A percentile compares a stretch with the other conserved stretches of the same genome.
These are phyloP conservation scores for Jaminaea rosea DNA, from an alignment of 1,284 basidiomycete species.

Conservation along the genomic window DNA sequence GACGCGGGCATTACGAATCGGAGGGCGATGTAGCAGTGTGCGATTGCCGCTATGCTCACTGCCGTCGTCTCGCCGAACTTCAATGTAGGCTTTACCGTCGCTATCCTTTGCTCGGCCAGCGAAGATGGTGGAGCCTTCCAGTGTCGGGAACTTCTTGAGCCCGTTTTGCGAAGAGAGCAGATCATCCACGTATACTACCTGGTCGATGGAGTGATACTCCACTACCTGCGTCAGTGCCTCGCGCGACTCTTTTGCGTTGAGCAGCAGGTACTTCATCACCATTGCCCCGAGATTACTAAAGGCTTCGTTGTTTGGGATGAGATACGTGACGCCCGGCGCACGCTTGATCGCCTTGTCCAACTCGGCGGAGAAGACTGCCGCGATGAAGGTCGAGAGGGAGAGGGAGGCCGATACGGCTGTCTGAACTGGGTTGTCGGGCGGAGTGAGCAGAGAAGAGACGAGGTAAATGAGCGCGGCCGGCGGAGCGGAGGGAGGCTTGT, in stretches of 20 bases:
- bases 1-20: slow-evolving; percentile 24
- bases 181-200: slow-evolving; percentile 64
- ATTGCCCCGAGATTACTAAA: slow-evolving; percentile 82
- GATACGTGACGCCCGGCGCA: slow-evolving; percentile 64
- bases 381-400: slow-evolving; percentile 60
- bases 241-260: slow-evolving; percentile 19
- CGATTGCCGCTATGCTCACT: no score
- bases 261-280: slow-evolving; percentile 74
- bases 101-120: slow-evolving; percentile 9
- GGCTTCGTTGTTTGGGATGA: slow-evolving; percentile 79
- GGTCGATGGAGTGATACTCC: slow-evolving; percentile 71
- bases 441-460: slow-evolving; percentile 68
- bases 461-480: slow-evolving; percentile 70
- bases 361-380: slow-evolving; percentile 52
- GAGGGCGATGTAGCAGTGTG: no score
- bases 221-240: slow-evolving; percentile 58
- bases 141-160: slow-evolving; percentile 33
- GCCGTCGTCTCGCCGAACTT: slow-evolving; percentile 2
- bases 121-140: slow-evolving; percentile 49
- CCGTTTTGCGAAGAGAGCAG: slow-evolving; percentile 52
- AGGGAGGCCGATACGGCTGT: slow-evolving; percentile 67
- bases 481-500: no score
- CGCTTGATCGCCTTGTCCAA: slow-evolving; percentile 25
- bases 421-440: slow-evolving; percentile 71
- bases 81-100: slow-evolving; percentile 6